These are phyloP conservation scores for Byssochlamys sp. DNA, from an alignment of 2,329 filamentous ascomycete species.

Conservation along the genomic window DNA sequence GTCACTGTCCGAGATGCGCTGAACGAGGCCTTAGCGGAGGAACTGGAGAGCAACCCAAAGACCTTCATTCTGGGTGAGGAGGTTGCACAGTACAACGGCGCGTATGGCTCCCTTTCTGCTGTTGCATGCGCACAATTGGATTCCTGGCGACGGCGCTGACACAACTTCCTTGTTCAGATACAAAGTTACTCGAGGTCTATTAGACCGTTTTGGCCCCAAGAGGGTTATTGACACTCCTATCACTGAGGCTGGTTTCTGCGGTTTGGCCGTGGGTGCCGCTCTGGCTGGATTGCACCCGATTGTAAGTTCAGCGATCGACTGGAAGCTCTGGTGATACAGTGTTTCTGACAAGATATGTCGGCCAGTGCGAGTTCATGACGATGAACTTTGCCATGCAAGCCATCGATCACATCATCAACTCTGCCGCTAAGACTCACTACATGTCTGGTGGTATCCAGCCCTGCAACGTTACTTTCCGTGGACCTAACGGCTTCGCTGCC, in stretches of 20 bases:
- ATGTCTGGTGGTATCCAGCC: slow-evolving; percentile 99
- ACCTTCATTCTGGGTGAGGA: slow-evolving; percentile 95
- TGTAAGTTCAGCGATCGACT: slow-evolving; percentile 47
- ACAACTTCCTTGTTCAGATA: slow-evolving; percentile 46
- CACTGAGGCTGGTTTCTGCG: slow-evolving; percentile 90
- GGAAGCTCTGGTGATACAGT: not conserved
- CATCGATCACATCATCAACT: slow-evolving; percentile 99
- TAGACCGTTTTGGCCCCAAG: slow-evolving; percentile 95
- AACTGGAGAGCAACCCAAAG: slow-evolving; percentile 88
- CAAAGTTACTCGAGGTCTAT: slow-evolving; percentile 96
- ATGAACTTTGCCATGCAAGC: slow-evolving; percentile 99
- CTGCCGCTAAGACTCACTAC: slow-evolving; percentile 96
- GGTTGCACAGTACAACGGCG: slow-evolving; percentile 98
- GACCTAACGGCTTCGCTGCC: slow-evolving; percentile 92
- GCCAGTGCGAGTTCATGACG: slow-evolving; percentile 97
- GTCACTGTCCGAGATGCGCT: slow-evolving; percentile 94
- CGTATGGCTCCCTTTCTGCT: slow-evolving; percentile 41
- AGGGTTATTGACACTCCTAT: slow-evolving; percentile 97
- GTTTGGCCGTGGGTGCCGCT: slow-evolving; percentile 87
- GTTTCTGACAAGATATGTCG: slow-evolving; percentile 4
- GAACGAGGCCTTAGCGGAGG: slow-evolving; percentile 95
- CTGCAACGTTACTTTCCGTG: slow-evolving; percentile 99
- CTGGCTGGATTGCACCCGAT: slow-evolving; percentile 89
- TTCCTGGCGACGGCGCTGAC: slow-evolving; percentile 27
- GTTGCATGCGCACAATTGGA: not conserved